Evolutionary conservation across 2,329 filamentous ascomycete species (phyloP), one percentile per base, ranked within the genome.

Genomic region (Fusarium sterilihyphosum): DNA sequence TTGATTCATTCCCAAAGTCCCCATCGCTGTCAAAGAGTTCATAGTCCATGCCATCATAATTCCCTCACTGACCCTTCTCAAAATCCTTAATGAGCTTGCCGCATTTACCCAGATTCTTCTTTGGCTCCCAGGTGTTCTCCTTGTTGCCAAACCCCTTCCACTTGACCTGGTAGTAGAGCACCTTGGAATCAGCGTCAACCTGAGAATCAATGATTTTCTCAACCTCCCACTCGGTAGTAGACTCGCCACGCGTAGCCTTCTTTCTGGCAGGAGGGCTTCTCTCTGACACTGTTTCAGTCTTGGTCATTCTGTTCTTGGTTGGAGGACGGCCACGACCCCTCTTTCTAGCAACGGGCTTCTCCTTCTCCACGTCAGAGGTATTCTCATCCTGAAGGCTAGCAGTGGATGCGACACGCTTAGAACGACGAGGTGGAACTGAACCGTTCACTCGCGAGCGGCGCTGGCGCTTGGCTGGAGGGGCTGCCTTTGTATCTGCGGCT

Each of bases 51-150:
- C 10, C 26, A n/a, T 26, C 35, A 31, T 17, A 6, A 3, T 8
- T 3, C 24, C 13, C 14, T 43, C 26, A 70, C 22, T 35, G 38
- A 24, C 53, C 40, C 24, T 69, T 75, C 67, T 87, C 83, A 65
- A 83, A 87, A 5, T 75, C 79, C 16, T 76, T 74, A 38, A 88
- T 73, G 2, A 84, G 70, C 5, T 74, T 72, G 16, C 70, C 64
- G 62, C 86, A 87, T 6, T 85, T 82, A 0, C 57, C 61, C 24
- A 90, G 74, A 64, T 88, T 85, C 24, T 65, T 76, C 75, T 82
- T 84, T 4, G 86, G 86, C 80, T 89, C 88, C 89, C 88, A 90
- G 0, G 87, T 89, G 66, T 86, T 88, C 3, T 86, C 77, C 24
- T 81, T 78, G 2, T 74, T 70, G 1, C 81, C 58, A 61, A 83